phyloP scores from a whole-genome alignment of 768 basidiomycete species.

The Boletus edulis region DNA sequence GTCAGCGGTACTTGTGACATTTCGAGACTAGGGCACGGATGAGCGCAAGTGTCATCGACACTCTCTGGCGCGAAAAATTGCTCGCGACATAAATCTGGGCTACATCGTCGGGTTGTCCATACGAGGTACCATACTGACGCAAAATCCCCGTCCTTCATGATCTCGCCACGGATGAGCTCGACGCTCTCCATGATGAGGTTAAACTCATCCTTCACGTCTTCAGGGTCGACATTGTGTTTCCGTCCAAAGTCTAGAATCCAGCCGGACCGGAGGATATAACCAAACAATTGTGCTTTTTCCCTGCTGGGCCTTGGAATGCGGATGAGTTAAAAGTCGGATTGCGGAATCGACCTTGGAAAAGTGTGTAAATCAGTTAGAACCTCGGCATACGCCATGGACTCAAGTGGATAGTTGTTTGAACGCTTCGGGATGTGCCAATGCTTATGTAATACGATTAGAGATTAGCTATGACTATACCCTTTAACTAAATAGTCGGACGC shows the following conservation, averaged over 20 bases:
- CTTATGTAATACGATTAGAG: no score
- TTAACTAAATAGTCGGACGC: no score
- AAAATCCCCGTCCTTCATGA: neutral
- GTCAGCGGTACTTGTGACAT: no score
- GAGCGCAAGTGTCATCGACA: neutral
- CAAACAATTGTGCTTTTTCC: neutral
- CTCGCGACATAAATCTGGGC: neutral
- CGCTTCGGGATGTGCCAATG: no score
- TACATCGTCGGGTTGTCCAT: no score
- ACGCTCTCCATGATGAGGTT: neutral
- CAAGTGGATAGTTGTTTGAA: no score
- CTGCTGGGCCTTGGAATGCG: neutral
- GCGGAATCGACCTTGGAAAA: neutral
- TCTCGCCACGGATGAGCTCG: neutral
- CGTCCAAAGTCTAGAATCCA: neutral
- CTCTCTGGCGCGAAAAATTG: neutral
- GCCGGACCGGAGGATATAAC: neutral
- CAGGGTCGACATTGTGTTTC: neutral
- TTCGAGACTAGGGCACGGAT: neutral
- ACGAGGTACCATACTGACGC: neutral
- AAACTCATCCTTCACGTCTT: neutral
- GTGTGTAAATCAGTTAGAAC: no score
- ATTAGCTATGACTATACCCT: no score
- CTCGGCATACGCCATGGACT: no score
- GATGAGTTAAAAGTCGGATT: neutral